A percentile compares a stretch with the other conserved stretches of the same genome.
phyloP scores from a whole-genome alignment of 1,139 yeast genomes.

The Hyphopichia buzzinii region DNA sequence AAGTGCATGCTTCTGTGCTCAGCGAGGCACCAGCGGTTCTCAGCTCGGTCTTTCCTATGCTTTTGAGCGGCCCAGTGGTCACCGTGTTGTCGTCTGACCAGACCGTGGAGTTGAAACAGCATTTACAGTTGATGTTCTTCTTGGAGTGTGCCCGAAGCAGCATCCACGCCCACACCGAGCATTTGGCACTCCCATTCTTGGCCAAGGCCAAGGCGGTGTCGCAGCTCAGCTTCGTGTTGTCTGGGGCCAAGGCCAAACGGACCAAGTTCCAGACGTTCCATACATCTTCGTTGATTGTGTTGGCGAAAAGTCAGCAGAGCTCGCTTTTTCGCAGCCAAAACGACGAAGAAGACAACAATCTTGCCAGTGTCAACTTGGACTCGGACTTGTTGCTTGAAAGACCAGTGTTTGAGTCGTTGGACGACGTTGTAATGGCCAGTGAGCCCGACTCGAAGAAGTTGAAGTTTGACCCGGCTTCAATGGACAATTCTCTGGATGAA shows the following conservation, averaged over 20 bases:
- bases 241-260: slow-evolving; percentile 87
- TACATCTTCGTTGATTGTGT: slow-evolving; percentile 71
- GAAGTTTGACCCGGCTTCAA: slow-evolving; percentile 32
- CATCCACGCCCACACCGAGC: slow-evolving; percentile 60
- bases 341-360: slow-evolving; percentile 23
- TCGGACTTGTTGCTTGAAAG: slow-evolving; percentile 80
- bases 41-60: slow-evolving; percentile 37
- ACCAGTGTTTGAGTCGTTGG: slow-evolving; percentile 64
- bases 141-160: slow-evolving; percentile 67
- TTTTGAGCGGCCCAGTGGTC: slow-evolving; percentile 34
- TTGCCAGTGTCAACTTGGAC: slow-evolving; percentile 60
- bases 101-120: slow-evolving; percentile 25
- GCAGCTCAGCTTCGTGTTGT: slow-evolving; percentile 60
- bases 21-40: slow-evolving; percentile 55
- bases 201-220: slow-evolving; percentile 56
- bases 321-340: slow-evolving; percentile 20
- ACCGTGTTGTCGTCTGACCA: slow-evolving; percentile 24
- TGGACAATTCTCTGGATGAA: slow-evolving; percentile 18
- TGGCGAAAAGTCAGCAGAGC: slow-evolving; percentile 59
- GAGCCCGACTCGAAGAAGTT: slow-evolving; percentile 37
- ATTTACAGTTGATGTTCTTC: slow-evolving; percentile 48
- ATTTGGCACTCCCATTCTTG: slow-evolving; percentile 50
- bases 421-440: slow-evolving; percentile 41
- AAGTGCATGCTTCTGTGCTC: slow-evolving; percentile 58
- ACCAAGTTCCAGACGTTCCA: slow-evolving; percentile 78